Evolutionary conservation across 1,284 basidiomycete genomes (phyloP).

Genomic region (Puccinia polysora): DNA sequence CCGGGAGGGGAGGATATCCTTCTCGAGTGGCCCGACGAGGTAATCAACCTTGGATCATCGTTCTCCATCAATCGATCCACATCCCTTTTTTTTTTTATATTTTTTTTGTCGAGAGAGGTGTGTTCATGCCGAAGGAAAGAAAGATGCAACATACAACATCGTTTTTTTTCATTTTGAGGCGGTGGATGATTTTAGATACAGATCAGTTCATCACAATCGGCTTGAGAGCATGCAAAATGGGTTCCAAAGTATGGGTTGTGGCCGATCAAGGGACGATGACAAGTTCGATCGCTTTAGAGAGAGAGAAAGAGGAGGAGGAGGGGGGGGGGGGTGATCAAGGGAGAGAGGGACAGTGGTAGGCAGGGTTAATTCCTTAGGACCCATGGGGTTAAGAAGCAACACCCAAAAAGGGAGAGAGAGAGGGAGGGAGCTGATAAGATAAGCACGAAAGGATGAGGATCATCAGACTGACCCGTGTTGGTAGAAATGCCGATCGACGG

Average conservation of each 20-base stretch:
- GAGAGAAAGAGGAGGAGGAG: not conserved
- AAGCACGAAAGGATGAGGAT: too few species aligned
- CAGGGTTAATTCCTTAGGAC: too few species aligned
- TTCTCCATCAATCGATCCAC: too few species aligned
- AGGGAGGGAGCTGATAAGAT: too few species aligned
- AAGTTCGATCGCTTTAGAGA: not conserved
- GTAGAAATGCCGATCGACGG: constrained; percentile 19
- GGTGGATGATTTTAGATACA: not conserved
- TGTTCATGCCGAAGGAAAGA: too few species aligned
- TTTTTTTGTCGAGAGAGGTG: too few species aligned
- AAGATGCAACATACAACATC: too few species aligned
- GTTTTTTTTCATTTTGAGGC: too few species aligned
- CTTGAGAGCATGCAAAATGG: constrained; percentile 20
- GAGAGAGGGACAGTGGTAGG: not conserved
- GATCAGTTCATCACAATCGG: constrained; percentile 32
- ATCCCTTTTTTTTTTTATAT: too few species aligned
- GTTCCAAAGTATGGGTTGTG: constrained; percentile 30
- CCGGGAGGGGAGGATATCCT: too few species aligned
- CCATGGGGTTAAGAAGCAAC: not conserved
- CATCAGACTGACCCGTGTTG: constrained; percentile 29
- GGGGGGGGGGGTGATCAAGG: not conserved
- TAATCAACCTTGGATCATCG: too few species aligned
- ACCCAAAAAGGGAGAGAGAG: not conserved
- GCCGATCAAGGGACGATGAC: constrained; percentile 18
- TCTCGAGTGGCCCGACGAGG: too few species aligned